Evolutionary conservation across 495 filamentous ascomycete species (phyloP).

Genomic region (Niebla homalea): DNA sequence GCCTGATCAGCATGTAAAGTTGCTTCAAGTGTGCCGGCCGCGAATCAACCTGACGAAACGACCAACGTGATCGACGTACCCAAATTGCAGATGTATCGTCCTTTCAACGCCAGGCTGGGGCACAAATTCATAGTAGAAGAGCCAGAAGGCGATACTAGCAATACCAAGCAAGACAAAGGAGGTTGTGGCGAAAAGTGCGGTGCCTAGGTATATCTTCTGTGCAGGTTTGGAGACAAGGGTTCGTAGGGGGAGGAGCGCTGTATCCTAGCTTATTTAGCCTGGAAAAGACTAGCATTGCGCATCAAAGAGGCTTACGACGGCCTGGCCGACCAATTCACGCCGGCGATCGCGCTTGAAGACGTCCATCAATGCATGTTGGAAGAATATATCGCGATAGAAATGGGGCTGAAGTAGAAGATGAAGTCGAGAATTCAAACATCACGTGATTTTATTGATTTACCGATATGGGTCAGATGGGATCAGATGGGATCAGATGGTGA

Average conservation of each 20-base stretch:
- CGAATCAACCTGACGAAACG: too few species aligned
- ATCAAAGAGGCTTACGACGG: slow-evolving; percentile 1
- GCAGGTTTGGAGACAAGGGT: slow-evolving; percentile 52
- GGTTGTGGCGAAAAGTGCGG: slow-evolving; percentile 47
- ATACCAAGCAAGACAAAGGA: slow-evolving; percentile 46
- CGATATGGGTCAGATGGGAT: too few species aligned
- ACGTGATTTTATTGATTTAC: too few species aligned
- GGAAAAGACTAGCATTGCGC: not conserved
- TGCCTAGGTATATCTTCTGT: slow-evolving; percentile 57
- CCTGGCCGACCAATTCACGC: not conserved
- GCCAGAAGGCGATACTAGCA: slow-evolving; percentile 51
- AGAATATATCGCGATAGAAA: not conserved
- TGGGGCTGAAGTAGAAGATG: too few species aligned
- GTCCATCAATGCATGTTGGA: slow-evolving; percentile 4
- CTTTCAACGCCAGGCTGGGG: slow-evolving; percentile 55
- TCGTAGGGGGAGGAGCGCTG: slow-evolving; percentile 28
- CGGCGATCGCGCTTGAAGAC: not conserved
- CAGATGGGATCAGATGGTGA: too few species aligned
- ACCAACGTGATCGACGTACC: slow-evolving; percentile 40
- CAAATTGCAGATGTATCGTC: slow-evolving; percentile 69
- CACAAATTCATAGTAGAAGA: slow-evolving; percentile 75
- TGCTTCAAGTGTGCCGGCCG: not conserved
- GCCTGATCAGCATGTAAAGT: not conserved
- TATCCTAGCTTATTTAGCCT: slow-evolving; percentile 10
- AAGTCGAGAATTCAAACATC: too few species aligned